phyloP scores from a whole-genome alignment of 1,139 yeast genomes.

The Suhomyces bolitotheri region DNA sequence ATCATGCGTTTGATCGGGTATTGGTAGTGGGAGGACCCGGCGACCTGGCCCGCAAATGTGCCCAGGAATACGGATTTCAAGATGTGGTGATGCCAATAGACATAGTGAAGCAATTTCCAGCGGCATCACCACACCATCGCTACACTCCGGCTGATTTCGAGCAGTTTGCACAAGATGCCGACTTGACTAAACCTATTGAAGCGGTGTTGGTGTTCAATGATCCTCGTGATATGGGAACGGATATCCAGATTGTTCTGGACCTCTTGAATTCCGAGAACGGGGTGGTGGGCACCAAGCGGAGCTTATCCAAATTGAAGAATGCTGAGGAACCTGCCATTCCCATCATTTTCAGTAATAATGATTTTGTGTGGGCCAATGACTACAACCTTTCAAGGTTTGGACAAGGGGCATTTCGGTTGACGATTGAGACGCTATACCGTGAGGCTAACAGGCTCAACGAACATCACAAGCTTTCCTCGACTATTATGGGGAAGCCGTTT shows the following conservation, averaged over 20 bases:
- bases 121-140: slow-evolving; percentile 74
- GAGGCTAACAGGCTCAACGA: slow-evolving; percentile 52
- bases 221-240: slow-evolving; percentile 88
- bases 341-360: slow-evolving; percentile 82
- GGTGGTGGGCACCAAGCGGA: slow-evolving; percentile 60
- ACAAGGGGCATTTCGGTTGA: slow-evolving; percentile 81
- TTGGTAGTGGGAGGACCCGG: slow-evolving; percentile 83
- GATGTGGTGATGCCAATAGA: slow-evolving; percentile 80
- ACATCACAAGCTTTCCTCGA: slow-evolving; percentile 45
- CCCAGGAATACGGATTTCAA: slow-evolving; percentile 74
- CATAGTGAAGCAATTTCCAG: slow-evolving; percentile 54
- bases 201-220: slow-evolving; percentile 88
- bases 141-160: slow-evolving; percentile 49
- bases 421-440: slow-evolving; percentile 62
- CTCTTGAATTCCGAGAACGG: slow-evolving; percentile 67
- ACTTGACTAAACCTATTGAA: slow-evolving; percentile 54
- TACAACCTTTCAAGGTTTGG: slow-evolving; percentile 82
- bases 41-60: slow-evolving; percentile 70
- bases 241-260: slow-evolving; percentile 76
- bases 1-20: slow-evolving; percentile 54
- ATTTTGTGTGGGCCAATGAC: slow-evolving; percentile 88
- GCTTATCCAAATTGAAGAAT: slow-evolving; percentile 13
- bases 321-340: slow-evolving; percentile 63
- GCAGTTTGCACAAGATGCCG: slow-evolving; percentile 40
- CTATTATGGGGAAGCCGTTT: slow-evolving; percentile 84